These are phyloP conservation scores for Bruguiera hainesii DNA, from an alignment of 441 rosid species.

Conservation along the genomic window DNA sequence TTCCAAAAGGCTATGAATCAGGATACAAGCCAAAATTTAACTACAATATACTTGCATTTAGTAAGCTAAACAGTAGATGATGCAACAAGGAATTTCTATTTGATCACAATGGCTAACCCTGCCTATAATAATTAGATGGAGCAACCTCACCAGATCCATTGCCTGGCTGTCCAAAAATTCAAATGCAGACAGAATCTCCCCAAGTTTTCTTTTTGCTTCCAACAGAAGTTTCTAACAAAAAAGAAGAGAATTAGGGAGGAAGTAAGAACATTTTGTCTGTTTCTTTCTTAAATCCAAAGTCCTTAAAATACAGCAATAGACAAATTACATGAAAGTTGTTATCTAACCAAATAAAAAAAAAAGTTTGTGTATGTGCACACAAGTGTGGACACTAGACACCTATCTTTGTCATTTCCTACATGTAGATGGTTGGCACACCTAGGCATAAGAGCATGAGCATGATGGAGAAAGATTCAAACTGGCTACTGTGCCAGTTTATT, in stretches of 20 bases:
- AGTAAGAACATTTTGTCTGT: slow-evolving; percentile 5
- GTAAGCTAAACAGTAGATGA: not conserved
- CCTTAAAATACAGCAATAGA: too few species aligned
- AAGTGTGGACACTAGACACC: too few species aligned
- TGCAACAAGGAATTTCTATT: not conserved
- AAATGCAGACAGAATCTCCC: slow-evolving; percentile 88
- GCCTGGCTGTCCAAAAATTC: slow-evolving; percentile 79
- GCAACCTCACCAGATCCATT: slow-evolving; percentile 56
- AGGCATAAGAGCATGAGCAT: not conserved
- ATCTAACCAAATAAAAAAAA: too few species aligned
- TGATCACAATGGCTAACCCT: not conserved
- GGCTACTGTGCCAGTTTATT: too few species aligned
- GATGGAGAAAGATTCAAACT: too few species aligned
- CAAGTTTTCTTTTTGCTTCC: slow-evolving; percentile 87
- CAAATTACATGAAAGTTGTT: too few species aligned
- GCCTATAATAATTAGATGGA: not conserved
- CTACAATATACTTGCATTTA: not conserved
- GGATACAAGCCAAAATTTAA: not conserved
- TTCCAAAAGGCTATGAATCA: not conserved
- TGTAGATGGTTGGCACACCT: not conserved
- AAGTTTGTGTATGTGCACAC: too few species aligned
- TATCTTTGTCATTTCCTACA: not conserved
- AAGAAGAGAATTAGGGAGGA: slow-evolving; percentile 7
- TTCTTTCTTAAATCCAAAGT: too few species aligned
- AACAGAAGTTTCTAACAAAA: slow-evolving; percentile 66